Conservation (phyloP, 345 rosid species). For the Brassica juncea region DNA sequence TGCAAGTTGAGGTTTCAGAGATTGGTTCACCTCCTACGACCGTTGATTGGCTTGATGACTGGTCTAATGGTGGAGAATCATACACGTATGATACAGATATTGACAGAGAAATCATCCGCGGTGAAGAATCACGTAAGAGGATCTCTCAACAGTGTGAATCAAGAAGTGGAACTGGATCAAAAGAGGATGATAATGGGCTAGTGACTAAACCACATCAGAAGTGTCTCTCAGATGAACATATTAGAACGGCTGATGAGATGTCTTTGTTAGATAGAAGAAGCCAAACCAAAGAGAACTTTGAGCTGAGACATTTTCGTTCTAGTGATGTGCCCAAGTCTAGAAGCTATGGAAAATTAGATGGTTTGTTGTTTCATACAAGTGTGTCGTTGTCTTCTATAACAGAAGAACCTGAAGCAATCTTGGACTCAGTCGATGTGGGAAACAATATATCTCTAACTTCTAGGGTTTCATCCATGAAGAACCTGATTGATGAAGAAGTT, state of each 20-base stretch:
- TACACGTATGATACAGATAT: constrained; percentile 60
- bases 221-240: neutral
- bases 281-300: neutral
- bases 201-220: constrained; percentile 6
- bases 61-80: constrained; percentile 62
- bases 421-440: neutral
- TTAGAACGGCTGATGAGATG: neutral
- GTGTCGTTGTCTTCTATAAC: constrained; percentile 38
- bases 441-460: neutral
- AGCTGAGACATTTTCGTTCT: constrained; percentile 17
- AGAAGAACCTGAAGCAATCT: constrained; percentile 36
- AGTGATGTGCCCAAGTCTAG: constrained; percentile 17
- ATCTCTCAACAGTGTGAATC: constrained; percentile 21
- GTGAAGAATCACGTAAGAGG: constrained; percentile 23
- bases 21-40: constrained; percentile 69
- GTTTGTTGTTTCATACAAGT: constrained; percentile 33
- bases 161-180: constrained; percentile 24
- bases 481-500: constrained; percentile 22
- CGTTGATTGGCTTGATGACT: constrained; percentile 53
- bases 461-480: neutral
- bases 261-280: neutral
- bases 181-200: neutral
- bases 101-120: constrained; percentile 47
- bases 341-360: constrained; percentile 9
- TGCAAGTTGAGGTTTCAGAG: constrained; percentile 97